Evolutionary conservation across 495 filamentous ascomycete species (phyloP), one percentile per base, ranked within the genome.

Genomic region (Penicillium dipodomyicola): DNA sequence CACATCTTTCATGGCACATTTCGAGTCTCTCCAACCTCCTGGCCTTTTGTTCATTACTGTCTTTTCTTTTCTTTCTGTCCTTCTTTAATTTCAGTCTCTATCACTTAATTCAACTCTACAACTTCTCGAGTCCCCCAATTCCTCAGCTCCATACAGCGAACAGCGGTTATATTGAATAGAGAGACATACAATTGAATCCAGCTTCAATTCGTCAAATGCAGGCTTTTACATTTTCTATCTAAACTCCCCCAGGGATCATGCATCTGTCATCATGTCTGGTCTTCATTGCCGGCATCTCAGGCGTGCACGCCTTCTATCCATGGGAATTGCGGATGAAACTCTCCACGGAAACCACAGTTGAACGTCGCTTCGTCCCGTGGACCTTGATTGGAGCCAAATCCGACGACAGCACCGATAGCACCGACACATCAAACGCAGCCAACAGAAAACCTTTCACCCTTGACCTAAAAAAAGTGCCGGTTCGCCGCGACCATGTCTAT

Each of bases 401-500:
- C 17, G 50, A 63, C 30, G 57, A 68, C 15, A 48, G 52, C 30
- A 37, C 58, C 14, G 47, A 52, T 10, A 48, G 45, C 29, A 32
- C n/a, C 27, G 19, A 51, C 52, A 4, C 35, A 39, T n/a, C 35
- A 2, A n/a, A 7, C 33, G n/a, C 35, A n/a, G 12, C 33, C 44
- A 44, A 59, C 27, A 48, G 27, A 7, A 60, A 60, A 22, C 42
- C 60, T 19, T 32, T 65, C 14, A 71, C 73, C 3, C 54, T 73
- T 33, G 67, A 69, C 54, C 59, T 76, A 45, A 72, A 63, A 43
- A 74, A 64, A 42, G 17, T 61, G 20, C 64, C 67, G 30, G 65
- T 66, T 22, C 74, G 70, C 37, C 77, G 77, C 17, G 69, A 67
- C 49, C 82, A 84, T 60, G 65, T 66, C 1, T 91, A 85, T 67